These are phyloP conservation scores for Globisporangium perplexum DNA, from an alignment of 352 stramenopile genomes.

Conservation along the genomic window DNA sequence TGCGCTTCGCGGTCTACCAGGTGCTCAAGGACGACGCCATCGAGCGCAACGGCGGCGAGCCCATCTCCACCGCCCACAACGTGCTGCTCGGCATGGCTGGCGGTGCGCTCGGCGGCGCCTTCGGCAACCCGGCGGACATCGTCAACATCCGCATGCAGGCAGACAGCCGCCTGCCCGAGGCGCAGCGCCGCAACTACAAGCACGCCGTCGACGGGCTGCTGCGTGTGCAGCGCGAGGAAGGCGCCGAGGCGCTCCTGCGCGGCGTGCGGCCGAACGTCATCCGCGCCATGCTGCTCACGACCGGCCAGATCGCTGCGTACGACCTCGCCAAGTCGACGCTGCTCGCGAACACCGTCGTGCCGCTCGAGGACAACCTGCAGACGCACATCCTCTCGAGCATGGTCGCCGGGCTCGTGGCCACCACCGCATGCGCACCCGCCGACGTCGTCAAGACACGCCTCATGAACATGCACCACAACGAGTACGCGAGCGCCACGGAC, in stretches of 20 bases:
- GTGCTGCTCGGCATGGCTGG: conserved; percentile 62
- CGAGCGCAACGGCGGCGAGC: conserved; percentile 49
- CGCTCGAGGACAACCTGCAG: conserved; percentile 56
- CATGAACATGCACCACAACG: conserved; percentile 81
- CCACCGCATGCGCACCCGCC: conserved; percentile 67
- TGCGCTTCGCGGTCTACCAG: conserved; percentile 82
- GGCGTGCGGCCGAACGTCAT: conserved; percentile 82
- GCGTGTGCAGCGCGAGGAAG: conserved; percentile 63
- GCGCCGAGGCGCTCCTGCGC: conserved; percentile 49
- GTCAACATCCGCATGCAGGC: conserved; percentile 86
- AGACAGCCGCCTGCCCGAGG: conserved; percentile 49
- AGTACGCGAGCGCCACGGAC: conserved; percentile 76
- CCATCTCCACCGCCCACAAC: conserved; percentile 69
- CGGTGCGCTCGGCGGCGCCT: conserved; percentile 54
- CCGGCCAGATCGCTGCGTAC: conserved; percentile 79
- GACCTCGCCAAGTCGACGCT: conserved; percentile 63
- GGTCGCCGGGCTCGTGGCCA: conserved; percentile 72
- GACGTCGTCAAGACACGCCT: conserved; percentile 81
- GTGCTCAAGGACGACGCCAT: conserved; percentile 76
- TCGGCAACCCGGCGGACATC: conserved; percentile 76
- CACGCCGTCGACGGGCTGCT: conserved; percentile 69
- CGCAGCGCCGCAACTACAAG: conserved; percentile 78
- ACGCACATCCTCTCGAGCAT: conserved; percentile 74
- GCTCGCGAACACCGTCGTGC: conserved; percentile 34
- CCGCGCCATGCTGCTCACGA: conserved; percentile 78